Base-by-base conservation (phyloP, 1,284 basidiomycete species). In the Coniophora puteana region DNA sequence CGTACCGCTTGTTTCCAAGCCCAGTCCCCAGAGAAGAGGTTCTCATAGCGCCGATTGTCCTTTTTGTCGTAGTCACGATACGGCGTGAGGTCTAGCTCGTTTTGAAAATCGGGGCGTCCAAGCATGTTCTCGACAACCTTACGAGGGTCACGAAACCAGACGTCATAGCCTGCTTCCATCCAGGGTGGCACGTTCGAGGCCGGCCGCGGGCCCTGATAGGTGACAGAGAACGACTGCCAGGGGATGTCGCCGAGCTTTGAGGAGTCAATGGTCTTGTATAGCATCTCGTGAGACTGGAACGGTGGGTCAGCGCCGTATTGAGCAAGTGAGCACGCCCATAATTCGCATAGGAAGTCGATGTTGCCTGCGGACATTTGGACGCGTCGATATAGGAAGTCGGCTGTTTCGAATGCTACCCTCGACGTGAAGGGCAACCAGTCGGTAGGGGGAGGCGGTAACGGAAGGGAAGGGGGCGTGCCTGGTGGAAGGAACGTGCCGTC, bases 21-120 rank as follows among this genome's bases (percentile, higher is more conserved):
- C 45, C 47, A 55, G 12, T 52, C 37, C 4, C 47, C 53, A 3
- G 48, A 49, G 48, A 54, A 50, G 34, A 56, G 40, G 22, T 54
- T 38, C 2, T 26, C 27, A 24, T 31, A 50, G 7, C 26, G 30
- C 8, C 41, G 26, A 26, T 47, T 21, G 4, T 28, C 42, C 4
- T 38, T 24, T 11, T 20, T 17, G 13, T 36, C 26, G 18, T 40
- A 48, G 23, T 50, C 45, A 2, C 18, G 38, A 16, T 53, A 51
- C 3, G 58, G 50, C 8, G 41, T 20, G 27, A 38, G 49, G 37
- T 61, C 52, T 6, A 57, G 43, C 32, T 59, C 41, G 3, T 41
- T 34, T 3, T 43, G 30, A 30, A 58, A 62, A 32, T 53, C 54
- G 4, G 38, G 38, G 20, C 46, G 50, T 11, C 20, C 32, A 3